Evolutionary conservation across 169 alveolate genomes (phyloP).

Genomic region (Amoebophrya sp.): DNA sequence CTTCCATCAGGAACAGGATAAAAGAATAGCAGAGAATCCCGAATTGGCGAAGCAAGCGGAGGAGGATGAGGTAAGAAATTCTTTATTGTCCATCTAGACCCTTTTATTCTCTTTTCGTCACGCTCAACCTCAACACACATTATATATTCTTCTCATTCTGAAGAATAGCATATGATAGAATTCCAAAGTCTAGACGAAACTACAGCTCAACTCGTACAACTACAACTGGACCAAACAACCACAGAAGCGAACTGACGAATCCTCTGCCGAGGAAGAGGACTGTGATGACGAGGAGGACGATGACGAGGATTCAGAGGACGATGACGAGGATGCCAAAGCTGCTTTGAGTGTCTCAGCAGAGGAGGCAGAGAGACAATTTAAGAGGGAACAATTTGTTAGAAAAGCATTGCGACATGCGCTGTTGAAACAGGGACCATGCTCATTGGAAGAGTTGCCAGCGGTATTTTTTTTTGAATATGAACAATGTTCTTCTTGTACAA

Average conservation of each 20-base stretch:
- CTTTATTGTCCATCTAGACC: too few species aligned
- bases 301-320: background rate
- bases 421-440: background rate
- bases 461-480: background rate
- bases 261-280: background rate
- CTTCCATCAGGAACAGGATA: background rate
- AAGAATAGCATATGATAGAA: too few species aligned
- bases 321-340: background rate
- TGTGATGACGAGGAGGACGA: background rate
- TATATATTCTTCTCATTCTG: too few species aligned
- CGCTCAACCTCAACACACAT: too few species aligned
- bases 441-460: background rate
- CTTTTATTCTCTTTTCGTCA: too few species aligned
- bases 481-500: too few species aligned
- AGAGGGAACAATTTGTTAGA: background rate
- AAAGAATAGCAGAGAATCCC: background rate
- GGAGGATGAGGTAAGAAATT: too few species aligned
- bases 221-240: too few species aligned
- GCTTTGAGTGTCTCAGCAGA: background rate
- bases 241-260: too few species aligned
- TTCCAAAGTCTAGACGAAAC: too few species aligned
- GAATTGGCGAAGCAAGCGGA: background rate
- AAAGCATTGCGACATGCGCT: background rate
- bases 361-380: background rate
- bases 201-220: too few species aligned